Base-by-base conservation (phyloP, 208 protist species). In the Acanthamoeba sp. region DNA sequence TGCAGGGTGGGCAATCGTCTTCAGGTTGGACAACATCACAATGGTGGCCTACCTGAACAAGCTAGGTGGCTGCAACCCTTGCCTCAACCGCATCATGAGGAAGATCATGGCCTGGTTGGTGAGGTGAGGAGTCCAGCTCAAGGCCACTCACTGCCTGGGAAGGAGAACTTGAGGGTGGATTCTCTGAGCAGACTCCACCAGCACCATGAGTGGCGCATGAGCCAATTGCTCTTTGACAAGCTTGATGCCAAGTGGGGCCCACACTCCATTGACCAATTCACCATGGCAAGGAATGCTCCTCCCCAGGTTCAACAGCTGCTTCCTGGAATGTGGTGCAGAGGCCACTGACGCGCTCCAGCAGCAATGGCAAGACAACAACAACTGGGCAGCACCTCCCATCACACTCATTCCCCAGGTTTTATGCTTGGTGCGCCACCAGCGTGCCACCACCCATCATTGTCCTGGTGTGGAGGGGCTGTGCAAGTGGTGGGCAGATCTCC, bases 301-400 rank as follows among this genome's bases (percentile, higher is more conserved):
- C 1, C 73, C 73, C 16, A 5, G 24, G 2, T 84, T 84, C 73
- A 84, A 84, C 73, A 34, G 10, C 36, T 14, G 38, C 3, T 84
- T 84, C 73, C 2, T 29, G 0, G 10, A 84, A 32, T 4, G 12
- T 4, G 38, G 73, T 2, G n/a, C 20, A 1, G n/a, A 82, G 24
- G 73, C 40, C 9, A 34, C 42, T 27, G n/a, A 55, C n/a, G 14
- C 5, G 0, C n/a, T 55, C 34, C 3, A 18, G 3, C 73, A 84
- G 73, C 16, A 9, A 10, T 84, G 73, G 73, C 10, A 27, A 0
- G 14, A 55, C 0, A 14, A 84, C 40, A 84, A 84, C 73, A 84
- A 84, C 73, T 84, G 73, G 73, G 73, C 73, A 6, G 38, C 73
- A 3, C 73, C 73, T 32, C 73, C 73, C 50, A 84, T 84, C 42